A percentile compares a stretch with the other conserved stretches of the same genome.
Evolutionary conservation across 116 monocot genomes (phyloP).

Genomic region (Phalaenopsis hybrid): DNA sequence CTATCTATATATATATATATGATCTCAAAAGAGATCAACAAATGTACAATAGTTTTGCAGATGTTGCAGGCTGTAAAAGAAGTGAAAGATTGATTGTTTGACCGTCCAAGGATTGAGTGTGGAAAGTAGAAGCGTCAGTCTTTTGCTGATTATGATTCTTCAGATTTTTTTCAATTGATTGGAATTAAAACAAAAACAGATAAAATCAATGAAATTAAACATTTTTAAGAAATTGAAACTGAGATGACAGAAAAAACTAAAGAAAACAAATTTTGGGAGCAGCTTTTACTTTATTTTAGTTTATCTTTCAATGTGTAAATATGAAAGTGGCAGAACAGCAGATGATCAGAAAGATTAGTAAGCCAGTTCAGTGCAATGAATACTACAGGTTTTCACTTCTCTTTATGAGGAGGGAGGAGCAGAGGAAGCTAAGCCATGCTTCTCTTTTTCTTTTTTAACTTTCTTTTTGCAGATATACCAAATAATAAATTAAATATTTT

Average conservation of each 20-base stretch:
- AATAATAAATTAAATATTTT: too few species aligned
- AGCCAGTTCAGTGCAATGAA: not conserved
- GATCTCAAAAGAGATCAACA: not conserved
- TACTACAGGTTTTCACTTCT: not conserved
- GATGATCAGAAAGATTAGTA: not conserved
- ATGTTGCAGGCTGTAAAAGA: slow-evolving; percentile 4
- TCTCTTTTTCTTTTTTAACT: not conserved
- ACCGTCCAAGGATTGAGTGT: slow-evolving; percentile 24
- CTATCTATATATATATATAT: too few species aligned
- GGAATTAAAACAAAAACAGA: not conserved
- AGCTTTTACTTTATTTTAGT: not conserved
- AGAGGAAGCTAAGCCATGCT: not conserved
- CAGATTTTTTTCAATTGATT: not conserved
- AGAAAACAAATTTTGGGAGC: not conserved
- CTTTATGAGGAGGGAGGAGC: not conserved
- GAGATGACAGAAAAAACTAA: not conserved
- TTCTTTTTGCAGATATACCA: too few species aligned
- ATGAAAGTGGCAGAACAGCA: too few species aligned
- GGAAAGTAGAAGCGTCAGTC: slow-evolving; percentile 2
- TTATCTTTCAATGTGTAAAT: too few species aligned
- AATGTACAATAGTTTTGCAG: not conserved
- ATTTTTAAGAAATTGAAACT: not conserved
- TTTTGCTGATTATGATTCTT: not conserved
- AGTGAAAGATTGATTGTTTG: slow-evolving; percentile 27
- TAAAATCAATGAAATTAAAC: not conserved